Evolutionary conservation across 2,329 filamentous ascomycete genomes (phyloP), one percentile per base, ranked within the genome.

Genomic region (Mollisiaceae sp.): DNA sequence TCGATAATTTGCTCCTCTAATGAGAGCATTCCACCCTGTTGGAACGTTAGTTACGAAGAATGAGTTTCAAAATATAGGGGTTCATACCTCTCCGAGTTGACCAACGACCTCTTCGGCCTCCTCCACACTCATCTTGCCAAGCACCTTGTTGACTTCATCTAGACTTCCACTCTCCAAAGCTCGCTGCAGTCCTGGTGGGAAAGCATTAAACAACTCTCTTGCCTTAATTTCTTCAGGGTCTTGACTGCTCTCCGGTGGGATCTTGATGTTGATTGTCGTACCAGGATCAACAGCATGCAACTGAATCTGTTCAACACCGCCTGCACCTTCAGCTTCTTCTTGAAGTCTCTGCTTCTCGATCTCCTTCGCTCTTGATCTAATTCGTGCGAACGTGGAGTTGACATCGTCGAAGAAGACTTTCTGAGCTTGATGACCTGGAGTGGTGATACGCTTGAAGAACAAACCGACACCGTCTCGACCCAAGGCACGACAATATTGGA

Each of bases 361-460:
- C 62, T 85, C 83, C 68, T 80, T 81, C 18, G 82, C 83, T 66
- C 95, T 88, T 32, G 83, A 89, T 74, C 88, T 89, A 78, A 99
- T 98, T 62, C 90, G 88, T 73, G 84, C 83, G 79, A 96, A 97
- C 2, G 94, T 98, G 45, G 89, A 89, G 74, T 93, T 90, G 54
- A 99, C 94, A 77, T 99, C 95, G 78, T 97, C 94, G 77, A 86
- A 88, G 82, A 99, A 99, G 54, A 98, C 85, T 54, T 92, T 93
- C 74, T 91, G 89, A 8, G 95, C 96, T 79, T 97, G 91, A 79
- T 99, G 94, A 38, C 90, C 92, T 72, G 88, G 88, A 3, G 91
- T 97, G 24, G 91, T 95, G 77, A 99, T 94, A 65, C 94, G 91
- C 81, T 95, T 97, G 86, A 99, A 99, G 83, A 99, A 99, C 36